Evolutionary conservation across 371 early-diverging fungal species (phyloP), one percentile per base, ranked within the genome.

Genomic region (Circinella umbellata): DNA sequence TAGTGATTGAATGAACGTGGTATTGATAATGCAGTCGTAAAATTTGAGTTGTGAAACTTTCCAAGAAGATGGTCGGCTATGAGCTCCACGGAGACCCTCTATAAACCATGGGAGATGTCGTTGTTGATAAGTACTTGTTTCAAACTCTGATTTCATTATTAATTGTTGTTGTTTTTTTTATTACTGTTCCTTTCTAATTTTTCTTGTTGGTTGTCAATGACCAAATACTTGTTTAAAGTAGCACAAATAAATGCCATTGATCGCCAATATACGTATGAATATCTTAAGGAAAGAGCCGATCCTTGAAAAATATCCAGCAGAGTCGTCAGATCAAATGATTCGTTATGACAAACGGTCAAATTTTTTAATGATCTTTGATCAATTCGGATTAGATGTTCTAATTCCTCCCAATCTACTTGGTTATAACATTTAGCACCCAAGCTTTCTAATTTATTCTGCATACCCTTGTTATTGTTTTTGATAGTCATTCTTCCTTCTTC

Each of bases 101-200:
- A 51, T 51, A n/a, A 51, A 51, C 51, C 51, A 51, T 51, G 51
- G 51, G 15, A 51, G 14, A 51, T 51, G 51, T 15, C 51, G 51
- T 5, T 51, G 17, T 51, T 51, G 14, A 51, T 13, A n/a, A 42
- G 42, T 42, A n/a, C 51, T 17, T 51, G 17, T 51, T 51, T 51
- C 51, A 3, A 51, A 51, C 1, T 5, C 14, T 4, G 51, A 51
- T 15, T 8, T 1, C 0, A 51, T 51, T n/a, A 1, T n/a, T n/a
- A 51, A 14, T 51, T 51, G 51, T 8, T n/a, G 51, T 17, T n/a
- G 8, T 51, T 51, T 8, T n/a, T 9, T 42, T 9, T 9, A 42
- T 6, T 1, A 11, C 42, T 42, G 6, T 42, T 42, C 6, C 11
- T 42, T 3, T 42, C 42, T 6, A 13, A 1, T 51, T 51, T 51